A percentile compares a stretch with the other conserved stretches of the same genome.
phyloP scores from a whole-genome alignment of 2,329 filamentous ascomycete genomes.

The Magnaporthiopsis rhizophila region DNA sequence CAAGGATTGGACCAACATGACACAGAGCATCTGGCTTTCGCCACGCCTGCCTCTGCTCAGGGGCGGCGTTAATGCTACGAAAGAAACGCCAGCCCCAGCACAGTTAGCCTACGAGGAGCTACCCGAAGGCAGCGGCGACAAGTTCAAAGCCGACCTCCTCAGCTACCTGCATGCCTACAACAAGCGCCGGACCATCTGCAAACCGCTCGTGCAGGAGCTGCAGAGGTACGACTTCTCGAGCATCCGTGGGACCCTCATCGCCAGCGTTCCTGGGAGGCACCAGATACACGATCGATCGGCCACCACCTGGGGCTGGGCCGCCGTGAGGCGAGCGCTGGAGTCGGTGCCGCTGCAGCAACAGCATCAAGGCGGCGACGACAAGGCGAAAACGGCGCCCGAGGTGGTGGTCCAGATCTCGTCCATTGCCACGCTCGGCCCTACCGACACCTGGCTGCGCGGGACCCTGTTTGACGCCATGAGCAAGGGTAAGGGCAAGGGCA shows the following conservation, averaged over 20 bases:
- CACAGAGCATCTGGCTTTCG: slow-evolving; percentile 73
- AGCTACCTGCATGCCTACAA: slow-evolving; percentile 67
- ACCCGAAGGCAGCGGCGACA: slow-evolving; percentile 50
- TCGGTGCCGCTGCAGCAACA: slow-evolving; percentile 35
- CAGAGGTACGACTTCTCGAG: slow-evolving; percentile 58
- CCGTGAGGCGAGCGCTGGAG: slow-evolving; percentile 51
- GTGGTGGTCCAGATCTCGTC: slow-evolving; percentile 67
- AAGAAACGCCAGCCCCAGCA: not conserved
- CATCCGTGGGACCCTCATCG: slow-evolving; percentile 65
- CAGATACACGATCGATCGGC: slow-evolving; percentile 33
- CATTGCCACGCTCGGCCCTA: slow-evolving; percentile 67
- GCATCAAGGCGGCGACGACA: slow-evolving; percentile 17
- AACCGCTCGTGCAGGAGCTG: slow-evolving; percentile 49
- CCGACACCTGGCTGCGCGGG: slow-evolving; percentile 62
- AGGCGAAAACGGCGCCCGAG: slow-evolving; percentile 22
- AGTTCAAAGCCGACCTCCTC: slow-evolving; percentile 70
- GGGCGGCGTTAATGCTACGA: not conserved
- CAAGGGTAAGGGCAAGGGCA: slow-evolving; percentile 17
- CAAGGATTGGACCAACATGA: slow-evolving; percentile 83
- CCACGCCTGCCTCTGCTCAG: slow-evolving; percentile 52
- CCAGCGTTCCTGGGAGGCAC: slow-evolving; percentile 67
- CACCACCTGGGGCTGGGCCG: slow-evolving; percentile 71
- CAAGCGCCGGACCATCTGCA: slow-evolving; percentile 42
- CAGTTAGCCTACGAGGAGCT: slow-evolving; percentile 10
- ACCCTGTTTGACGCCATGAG: slow-evolving; percentile 49